Evolutionary conservation across 139 green algal genomes (phyloP).

Genomic region (Tetratostichococcus sp.): DNA sequence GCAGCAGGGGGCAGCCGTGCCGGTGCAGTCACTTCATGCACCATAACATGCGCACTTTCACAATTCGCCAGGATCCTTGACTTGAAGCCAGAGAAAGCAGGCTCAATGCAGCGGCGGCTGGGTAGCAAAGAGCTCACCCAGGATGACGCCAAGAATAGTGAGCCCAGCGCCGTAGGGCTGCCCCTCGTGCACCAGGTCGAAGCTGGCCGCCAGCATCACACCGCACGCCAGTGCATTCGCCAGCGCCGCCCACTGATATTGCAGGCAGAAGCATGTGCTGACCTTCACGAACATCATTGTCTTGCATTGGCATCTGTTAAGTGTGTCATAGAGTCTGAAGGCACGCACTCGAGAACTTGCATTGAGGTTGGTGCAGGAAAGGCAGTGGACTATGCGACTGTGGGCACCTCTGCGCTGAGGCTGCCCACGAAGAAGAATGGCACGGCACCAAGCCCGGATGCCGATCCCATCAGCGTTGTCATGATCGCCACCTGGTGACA

Average conservation of each 20-base stretch:
- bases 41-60: too few relatives aligned
- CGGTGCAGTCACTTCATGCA: too few relatives aligned
- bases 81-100: not conserved
- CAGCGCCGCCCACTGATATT: constrained; percentile 63
- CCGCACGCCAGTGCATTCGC: constrained; percentile 90
- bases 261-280: too few relatives aligned
- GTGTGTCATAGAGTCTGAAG: too few relatives aligned
- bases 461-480: constrained; percentile 55
- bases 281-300: too few relatives aligned
- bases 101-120: not conserved
- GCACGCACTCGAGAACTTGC: too few relatives aligned
- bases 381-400: too few relatives aligned
- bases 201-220: constrained; percentile 95
- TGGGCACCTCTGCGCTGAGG: constrained; percentile 36
- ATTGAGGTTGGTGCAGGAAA: too few relatives aligned
- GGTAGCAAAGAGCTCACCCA: constrained; percentile 33
- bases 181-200: constrained; percentile 91
- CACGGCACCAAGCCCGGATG: constrained; percentile 60
- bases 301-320: too few relatives aligned
- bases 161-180: constrained; percentile 59
- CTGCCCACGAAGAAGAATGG: constrained; percentile 70
- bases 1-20: too few relatives aligned
- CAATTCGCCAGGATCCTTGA: too few relatives aligned
- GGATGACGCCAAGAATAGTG: constrained; percentile 64
- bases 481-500: constrained; percentile 34